Evolutionary conservation across 805 yeast genomes (phyloP).

Genomic region (Kluyveromyces dobzhanskii): DNA sequence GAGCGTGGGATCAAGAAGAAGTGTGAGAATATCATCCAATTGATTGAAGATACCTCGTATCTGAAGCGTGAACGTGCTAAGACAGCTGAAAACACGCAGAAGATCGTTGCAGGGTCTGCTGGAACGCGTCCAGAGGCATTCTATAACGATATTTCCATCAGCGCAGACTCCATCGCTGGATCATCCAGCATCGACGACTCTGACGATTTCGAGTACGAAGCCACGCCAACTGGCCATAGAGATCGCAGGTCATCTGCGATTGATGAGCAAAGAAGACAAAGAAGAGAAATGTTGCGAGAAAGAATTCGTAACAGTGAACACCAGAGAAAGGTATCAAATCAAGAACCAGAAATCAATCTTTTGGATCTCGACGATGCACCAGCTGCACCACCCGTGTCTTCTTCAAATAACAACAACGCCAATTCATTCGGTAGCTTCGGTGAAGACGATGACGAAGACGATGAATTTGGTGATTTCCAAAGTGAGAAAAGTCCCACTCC

Average conservation of each 20-base stretch:
- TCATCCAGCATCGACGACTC: slow-evolving; percentile 11
- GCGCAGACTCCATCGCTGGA: slow-evolving; percentile 13
- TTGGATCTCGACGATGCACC: slow-evolving; percentile 23
- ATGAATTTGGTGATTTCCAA: slow-evolving; percentile 33
- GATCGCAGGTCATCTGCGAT: slow-evolving; percentile 20
- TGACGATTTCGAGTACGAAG: slow-evolving; percentile 15
- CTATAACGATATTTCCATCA: slow-evolving; percentile 12
- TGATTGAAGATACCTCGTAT: slow-evolving; percentile 23
- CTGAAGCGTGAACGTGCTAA: slow-evolving; percentile 25
- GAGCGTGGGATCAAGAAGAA: slow-evolving; percentile 31
- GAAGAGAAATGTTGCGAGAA: slow-evolving; percentile 30
- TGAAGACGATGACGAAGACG: slow-evolving; percentile 23
- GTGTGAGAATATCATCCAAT: slow-evolving; percentile 25
- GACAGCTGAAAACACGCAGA: slow-evolving; percentile 22
- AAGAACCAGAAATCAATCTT: slow-evolving; percentile 22
- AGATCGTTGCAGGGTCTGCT: slow-evolving; percentile 18
- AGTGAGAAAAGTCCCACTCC: slow-evolving; percentile 16
- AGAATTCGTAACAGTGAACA: slow-evolving; percentile 27
- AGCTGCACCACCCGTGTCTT: slow-evolving; percentile 1
- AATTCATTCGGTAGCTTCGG: slow-evolving; percentile 1
- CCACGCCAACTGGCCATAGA: slow-evolving; percentile 8
- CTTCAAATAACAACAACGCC: slow-evolving; percentile 3
- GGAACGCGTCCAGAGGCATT: slow-evolving; percentile 10
- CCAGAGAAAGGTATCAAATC: slow-evolving; percentile 22
- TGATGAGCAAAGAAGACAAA: slow-evolving; percentile 30